Percentiles rank a stretch among this genome's conserved stretches.
phyloP scores from a whole-genome alignment of 106 monocot genomes.

The Allium sativum region DNA sequence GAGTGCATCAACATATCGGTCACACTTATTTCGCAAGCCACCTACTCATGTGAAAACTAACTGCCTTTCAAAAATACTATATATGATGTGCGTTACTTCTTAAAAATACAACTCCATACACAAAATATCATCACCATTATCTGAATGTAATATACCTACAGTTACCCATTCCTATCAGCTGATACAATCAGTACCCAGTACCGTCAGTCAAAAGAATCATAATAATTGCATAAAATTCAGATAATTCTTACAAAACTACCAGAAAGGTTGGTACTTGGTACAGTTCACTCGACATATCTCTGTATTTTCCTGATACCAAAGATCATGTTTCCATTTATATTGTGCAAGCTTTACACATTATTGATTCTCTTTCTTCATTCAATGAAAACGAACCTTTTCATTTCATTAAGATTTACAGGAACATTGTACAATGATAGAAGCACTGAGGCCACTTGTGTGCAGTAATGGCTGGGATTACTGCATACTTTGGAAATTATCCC shows the following conservation, averaged over 20 bases:
- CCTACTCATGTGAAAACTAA: slow-evolving; percentile 4
- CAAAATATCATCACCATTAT: background rate
- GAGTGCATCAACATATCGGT: background rate
- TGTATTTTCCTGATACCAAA: background rate
- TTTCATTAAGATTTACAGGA: background rate
- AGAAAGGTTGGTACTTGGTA: background rate
- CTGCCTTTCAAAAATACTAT: background rate
- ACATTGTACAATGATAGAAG: slow-evolving; percentile 20
- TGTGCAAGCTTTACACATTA: slow-evolving; percentile 33
- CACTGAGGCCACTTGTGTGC: slow-evolving; percentile 63
- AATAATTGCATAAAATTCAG: slow-evolving; percentile 9
- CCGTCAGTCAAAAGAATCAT: slow-evolving; percentile 23
- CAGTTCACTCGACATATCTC: slow-evolving; percentile 12
- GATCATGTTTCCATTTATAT: slow-evolving; percentile 17
- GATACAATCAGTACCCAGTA: slow-evolving; percentile 15
- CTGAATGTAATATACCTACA: slow-evolving; percentile 13
- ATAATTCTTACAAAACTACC: background rate
- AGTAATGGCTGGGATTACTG: slow-evolving; percentile 68
- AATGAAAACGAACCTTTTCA: background rate
- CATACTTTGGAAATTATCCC: slow-evolving; percentile 59
- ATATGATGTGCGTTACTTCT: background rate
- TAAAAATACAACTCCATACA: background rate
- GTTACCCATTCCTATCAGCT: slow-evolving; percentile 64
- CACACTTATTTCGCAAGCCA: slow-evolving; percentile 2
- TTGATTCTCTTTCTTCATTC: slow-evolving; percentile 4